phyloP scores from a whole-genome alignment of 768 basidiomycete species.

The Agrocybe pediades region DNA sequence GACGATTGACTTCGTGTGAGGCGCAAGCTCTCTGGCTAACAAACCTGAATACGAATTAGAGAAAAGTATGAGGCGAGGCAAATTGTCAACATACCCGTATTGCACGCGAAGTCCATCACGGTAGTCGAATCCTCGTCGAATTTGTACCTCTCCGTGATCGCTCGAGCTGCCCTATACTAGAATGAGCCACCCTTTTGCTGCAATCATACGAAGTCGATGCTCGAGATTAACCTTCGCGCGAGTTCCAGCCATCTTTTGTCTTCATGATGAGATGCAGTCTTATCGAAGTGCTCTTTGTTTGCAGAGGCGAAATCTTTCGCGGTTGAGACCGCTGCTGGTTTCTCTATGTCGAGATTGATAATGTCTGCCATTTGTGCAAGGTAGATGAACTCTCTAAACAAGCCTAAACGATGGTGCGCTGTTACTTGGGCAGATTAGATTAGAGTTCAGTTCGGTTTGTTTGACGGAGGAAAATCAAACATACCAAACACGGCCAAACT shows the following conservation, averaged over 20 bases:
- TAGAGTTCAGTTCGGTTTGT: no score
- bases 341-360: constrained; percentile 8
- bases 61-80: no score
- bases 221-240: constrained; percentile 23
- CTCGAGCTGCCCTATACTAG: constrained; percentile 33
- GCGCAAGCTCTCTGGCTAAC: constrained; percentile 60
- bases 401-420: background rate
- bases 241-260: constrained; percentile 22
- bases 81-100: constrained; percentile 54
- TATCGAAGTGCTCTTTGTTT: constrained; percentile 41
- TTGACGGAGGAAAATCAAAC: no score
- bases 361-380: background rate
- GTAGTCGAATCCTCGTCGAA: constrained; percentile 59
- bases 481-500: no score
- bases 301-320: constrained; percentile 28
- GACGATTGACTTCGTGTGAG: constrained; percentile 61
- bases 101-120: constrained; percentile 77
- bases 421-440: no score
- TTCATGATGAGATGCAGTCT: constrained; percentile 17
- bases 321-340: constrained; percentile 10
- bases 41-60: constrained; percentile 43
- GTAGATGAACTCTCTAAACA: background rate
- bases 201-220: no score
- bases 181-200: no score
- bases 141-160: constrained; percentile 38